These are phyloP conservation scores for Citrus reticulata DNA, from an alignment of 345 rosid genomes.

Conservation along the genomic window DNA sequence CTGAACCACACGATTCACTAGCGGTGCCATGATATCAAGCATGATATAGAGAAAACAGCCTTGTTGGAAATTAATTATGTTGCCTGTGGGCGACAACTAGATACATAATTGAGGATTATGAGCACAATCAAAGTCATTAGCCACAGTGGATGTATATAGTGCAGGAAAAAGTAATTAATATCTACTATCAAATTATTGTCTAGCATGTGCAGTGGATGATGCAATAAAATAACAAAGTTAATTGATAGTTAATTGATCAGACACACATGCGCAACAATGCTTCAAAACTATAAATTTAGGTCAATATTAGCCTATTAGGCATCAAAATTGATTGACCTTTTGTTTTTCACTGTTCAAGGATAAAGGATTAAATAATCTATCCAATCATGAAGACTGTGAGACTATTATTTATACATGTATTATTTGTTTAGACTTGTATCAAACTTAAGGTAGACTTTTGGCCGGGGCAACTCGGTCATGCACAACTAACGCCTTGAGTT, in stretches of 20 bases:
- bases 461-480: no score
- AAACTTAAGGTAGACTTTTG: no score
- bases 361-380: no score
- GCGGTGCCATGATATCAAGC: slow-evolving; percentile 17
- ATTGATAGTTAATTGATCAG: no score
- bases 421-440: no score
- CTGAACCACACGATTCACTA: slow-evolving; percentile 25
- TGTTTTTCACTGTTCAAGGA: no score
- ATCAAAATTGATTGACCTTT: no score
- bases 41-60: neutral
- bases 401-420: no score
- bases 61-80: neutral
- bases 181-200: neutral
- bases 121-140: neutral
- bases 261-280: neutral
- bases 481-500: no score
- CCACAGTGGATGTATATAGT: neutral
- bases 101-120: neutral
- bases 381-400: no score
- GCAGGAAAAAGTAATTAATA: neutral
- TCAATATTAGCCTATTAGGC: neutral
- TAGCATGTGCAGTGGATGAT: neutral
- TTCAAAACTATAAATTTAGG: neutral
- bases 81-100: neutral
- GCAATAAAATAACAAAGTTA: neutral